A percentile compares a stretch with the other conserved stretches of the same genome.
phyloP scores from a whole-genome alignment of 805 yeast genomes.

The Kazachstania viticola region DNA sequence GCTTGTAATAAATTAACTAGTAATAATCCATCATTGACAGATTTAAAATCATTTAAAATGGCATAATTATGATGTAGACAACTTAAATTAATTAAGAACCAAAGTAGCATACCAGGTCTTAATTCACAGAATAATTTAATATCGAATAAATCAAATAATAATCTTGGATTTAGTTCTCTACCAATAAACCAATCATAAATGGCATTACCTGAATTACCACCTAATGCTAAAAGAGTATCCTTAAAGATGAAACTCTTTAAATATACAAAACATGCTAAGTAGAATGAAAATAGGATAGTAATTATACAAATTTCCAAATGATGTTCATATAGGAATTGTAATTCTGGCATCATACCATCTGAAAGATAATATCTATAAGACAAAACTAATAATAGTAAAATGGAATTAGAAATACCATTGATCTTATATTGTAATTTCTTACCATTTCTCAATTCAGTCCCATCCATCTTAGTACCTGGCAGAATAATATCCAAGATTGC shows the following conservation, averaged over 20 bases:
- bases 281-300: conserved; percentile 50
- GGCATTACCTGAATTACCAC: conserved; percentile 71
- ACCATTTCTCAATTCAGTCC: conserved; percentile 70
- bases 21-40: conserved; percentile 58
- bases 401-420: conserved; percentile 58
- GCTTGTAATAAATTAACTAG: conserved; percentile 61
- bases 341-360: conserved; percentile 58
- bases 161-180: conserved; percentile 84
- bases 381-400: conserved; percentile 31
- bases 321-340: conserved; percentile 62
- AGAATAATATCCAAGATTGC: conserved; percentile 51
- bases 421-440: conserved; percentile 59
- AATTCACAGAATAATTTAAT: conserved; percentile 86
- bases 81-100: conserved; percentile 70
- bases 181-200: conserved; percentile 96
- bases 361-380: conserved; percentile 42
- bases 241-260: conserved; percentile 50
- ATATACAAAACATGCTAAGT: conserved; percentile 56
- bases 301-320: conserved; percentile 52
- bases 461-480: conserved; percentile 55
- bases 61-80: conserved; percentile 74
- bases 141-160: conserved; percentile 64
- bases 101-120: conserved; percentile 85
- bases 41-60: conserved; percentile 30
- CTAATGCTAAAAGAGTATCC: conserved; percentile 67